Evolutionary conservation across 2,329 filamentous ascomycete genomes (phyloP).

Genomic region (Xylariaceae sp.): DNA sequence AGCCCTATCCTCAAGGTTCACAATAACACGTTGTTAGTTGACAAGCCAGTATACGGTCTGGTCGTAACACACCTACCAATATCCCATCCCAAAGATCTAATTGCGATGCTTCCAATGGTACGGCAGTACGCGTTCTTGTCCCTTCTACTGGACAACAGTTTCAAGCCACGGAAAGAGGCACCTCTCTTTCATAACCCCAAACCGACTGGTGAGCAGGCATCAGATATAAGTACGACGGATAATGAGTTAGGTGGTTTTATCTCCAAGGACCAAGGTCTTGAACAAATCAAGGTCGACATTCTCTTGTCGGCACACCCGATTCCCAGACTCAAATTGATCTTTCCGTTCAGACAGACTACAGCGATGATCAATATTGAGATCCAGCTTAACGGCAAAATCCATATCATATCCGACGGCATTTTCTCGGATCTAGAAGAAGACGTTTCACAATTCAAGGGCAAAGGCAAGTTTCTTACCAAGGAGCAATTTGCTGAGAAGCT

Average conservation of each 20-base stretch:
- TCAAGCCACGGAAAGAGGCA: constrained; percentile 39
- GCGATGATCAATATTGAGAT: constrained; percentile 57
- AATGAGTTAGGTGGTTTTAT: constrained; percentile 26
- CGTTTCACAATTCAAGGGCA: constrained; percentile 4
- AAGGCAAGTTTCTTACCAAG: constrained; percentile 9
- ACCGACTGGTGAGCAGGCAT: constrained; percentile 14
- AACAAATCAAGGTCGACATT: constrained; percentile 42
- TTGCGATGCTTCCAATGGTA: constrained; percentile 67
- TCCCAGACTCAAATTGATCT: constrained; percentile 49
- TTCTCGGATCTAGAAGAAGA: constrained; percentile 26
- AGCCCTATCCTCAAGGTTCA: constrained; percentile 39
- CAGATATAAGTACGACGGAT: constrained; percentile 20
- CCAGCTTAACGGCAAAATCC: constrained; percentile 54
- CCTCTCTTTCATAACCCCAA: constrained; percentile 23
- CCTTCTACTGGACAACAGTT: constrained; percentile 59
- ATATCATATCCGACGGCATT: constrained; percentile 56
- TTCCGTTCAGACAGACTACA: constrained; percentile 47
- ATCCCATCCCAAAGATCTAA: constrained; percentile 70
- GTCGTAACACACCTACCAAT: constrained; percentile 67
- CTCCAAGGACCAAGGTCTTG: constrained; percentile 5
- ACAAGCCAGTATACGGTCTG: constrained; percentile 69
- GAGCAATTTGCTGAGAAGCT: constrained; percentile 26
- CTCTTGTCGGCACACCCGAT: constrained; percentile 49
- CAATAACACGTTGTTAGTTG: constrained; percentile 61
- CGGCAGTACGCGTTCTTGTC: constrained; percentile 72